Conservation (phyloP, 305 asterid genomes). For the Solanum hybrid region DNA sequence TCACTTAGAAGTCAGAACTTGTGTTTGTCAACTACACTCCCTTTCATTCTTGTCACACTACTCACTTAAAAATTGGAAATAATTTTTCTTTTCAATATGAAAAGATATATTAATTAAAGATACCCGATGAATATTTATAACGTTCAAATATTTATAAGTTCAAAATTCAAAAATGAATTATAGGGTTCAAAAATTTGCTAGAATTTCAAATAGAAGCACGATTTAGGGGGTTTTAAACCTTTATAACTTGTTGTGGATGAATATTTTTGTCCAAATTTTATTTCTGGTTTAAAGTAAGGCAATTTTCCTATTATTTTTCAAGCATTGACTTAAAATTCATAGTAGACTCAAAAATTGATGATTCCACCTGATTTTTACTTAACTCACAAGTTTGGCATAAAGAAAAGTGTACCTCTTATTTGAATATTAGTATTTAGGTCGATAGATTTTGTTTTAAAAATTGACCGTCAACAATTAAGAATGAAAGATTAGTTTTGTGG, state of each 20-base stretch:
- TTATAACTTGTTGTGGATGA: not conserved
- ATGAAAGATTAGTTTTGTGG: not conserved
- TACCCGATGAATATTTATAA: not conserved
- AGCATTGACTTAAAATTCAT: not conserved
- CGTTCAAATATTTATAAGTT: not conserved
- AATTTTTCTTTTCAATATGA: not conserved
- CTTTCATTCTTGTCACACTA: not conserved
- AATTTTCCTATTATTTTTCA: not conserved
- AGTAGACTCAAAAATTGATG: not conserved
- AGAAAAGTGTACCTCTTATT: not conserved
- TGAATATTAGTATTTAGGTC: not conserved
- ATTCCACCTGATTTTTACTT: not conserved
- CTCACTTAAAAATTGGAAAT: not conserved
- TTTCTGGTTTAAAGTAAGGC: not conserved
- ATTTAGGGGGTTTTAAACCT: not conserved
- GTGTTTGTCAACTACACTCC: not conserved
- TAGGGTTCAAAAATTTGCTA: not conserved
- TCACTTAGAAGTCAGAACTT: not conserved
- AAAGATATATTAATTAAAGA: not conserved
- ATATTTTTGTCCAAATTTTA: not conserved
- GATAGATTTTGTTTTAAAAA: not conserved
- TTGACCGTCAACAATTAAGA: not conserved
- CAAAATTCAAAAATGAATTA: not conserved
- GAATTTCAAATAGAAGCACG: not conserved
- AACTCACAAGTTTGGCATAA: not conserved